These are phyloP conservation scores for Aegilops bicornis DNA, from an alignment of 176 grass and related monocot genomes.

Conservation along the genomic window DNA sequence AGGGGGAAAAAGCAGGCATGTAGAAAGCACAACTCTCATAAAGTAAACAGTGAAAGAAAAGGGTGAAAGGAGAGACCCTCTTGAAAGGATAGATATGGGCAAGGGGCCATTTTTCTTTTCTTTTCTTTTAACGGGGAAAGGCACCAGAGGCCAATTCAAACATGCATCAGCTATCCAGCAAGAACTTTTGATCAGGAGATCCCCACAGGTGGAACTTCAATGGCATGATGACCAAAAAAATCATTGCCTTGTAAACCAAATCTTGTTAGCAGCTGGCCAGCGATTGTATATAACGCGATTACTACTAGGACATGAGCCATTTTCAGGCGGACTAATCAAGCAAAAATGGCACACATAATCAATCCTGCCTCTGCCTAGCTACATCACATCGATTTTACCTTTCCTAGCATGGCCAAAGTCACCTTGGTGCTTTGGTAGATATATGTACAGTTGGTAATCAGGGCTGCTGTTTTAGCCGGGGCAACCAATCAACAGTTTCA, in stretches of 20 bases:
- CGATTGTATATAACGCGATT: neutral
- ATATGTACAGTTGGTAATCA: neutral
- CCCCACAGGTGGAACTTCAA: neutral
- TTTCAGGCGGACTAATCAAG: neutral
- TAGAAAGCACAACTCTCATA: neutral
- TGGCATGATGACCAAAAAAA: neutral
- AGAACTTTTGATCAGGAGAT: constrained; percentile 16
- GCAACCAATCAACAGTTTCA: neutral
- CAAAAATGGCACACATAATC: neutral
- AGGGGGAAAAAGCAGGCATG: neutral
- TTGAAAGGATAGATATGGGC: neutral
- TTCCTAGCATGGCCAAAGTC: neutral
- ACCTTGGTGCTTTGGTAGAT: neutral
- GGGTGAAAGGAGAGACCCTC: neutral
- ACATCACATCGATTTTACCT: neutral
- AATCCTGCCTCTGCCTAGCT: neutral
- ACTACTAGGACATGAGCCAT: neutral
- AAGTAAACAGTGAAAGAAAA: neutral
- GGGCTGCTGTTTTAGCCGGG: neutral
- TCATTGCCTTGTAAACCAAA: neutral
- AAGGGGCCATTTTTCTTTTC: neutral
- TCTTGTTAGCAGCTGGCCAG: too few species aligned
- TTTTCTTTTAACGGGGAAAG: too few species aligned
- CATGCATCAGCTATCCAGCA: neutral
- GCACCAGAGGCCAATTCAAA: neutral